Conservation (phyloP, 2,329 filamentous ascomycete genomes). For the Fonsecaea multimorphosa region DNA sequence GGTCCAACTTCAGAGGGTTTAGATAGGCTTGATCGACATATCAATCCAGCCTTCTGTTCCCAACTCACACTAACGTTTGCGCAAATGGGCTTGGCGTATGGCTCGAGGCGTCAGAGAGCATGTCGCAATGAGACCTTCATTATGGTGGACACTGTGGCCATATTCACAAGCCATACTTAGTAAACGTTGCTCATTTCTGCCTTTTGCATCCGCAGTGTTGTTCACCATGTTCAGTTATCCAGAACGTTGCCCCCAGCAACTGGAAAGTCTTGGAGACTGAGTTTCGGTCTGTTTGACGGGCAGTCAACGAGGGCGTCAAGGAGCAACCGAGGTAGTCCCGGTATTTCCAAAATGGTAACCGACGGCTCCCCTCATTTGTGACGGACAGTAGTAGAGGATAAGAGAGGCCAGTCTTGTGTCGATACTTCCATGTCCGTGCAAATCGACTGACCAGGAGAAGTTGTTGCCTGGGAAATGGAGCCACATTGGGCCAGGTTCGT, state of each 20-base stretch:
- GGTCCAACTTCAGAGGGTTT: not conserved
- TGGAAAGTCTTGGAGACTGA: not conserved
- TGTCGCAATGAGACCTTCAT: not conserved
- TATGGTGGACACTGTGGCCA: too few relatives aligned
- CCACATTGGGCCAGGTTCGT: not conserved
- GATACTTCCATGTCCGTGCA: not conserved
- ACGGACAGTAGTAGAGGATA: not conserved
- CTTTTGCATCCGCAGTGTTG: not conserved
- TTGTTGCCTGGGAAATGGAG: not conserved
- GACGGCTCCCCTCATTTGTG: constrained; percentile 3
- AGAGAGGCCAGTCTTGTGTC: not conserved
- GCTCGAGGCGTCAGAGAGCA: not conserved
- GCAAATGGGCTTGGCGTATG: not conserved
- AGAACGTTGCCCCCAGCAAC: not conserved
- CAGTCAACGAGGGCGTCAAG: not conserved
- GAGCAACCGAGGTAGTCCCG: constrained; percentile 3
- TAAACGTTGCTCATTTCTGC: not conserved
- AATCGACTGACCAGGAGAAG: not conserved
- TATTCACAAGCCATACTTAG: not conserved
- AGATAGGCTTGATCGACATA: not conserved
- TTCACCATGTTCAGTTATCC: not conserved
- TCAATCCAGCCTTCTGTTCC: not conserved
- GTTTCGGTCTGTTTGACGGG: not conserved
- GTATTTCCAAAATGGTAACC: not conserved
- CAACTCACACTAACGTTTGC: not conserved